Evolutionary conservation across 2,329 filamentous ascomycete genomes (phyloP), one percentile per base, ranked within the genome.

Genomic region (Aspergillus brasiliensis): DNA sequence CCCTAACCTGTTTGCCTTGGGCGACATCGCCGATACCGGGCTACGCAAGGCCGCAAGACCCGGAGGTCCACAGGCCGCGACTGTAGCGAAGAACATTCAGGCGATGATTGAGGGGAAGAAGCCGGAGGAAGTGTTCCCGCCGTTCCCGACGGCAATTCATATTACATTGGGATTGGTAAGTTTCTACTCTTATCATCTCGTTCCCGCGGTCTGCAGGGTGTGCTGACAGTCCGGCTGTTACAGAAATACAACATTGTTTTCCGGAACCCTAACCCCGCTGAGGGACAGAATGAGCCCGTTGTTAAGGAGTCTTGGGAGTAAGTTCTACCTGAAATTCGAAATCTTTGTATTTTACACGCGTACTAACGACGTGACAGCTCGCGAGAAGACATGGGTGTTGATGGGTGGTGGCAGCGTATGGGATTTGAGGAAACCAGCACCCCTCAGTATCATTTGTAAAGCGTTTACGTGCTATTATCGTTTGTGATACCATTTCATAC

Each of bases 161-260:
- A 60, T 76, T 15, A 73, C 73, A 1, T 60, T 76, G 10, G 73
- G 73, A 44, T 65, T 74, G 67, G 73, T 75, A 59, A 52, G 72
- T 68, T 13, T 8, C 11, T 8, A 38, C 34, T 42, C 47, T 47
- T 27, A 57, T 67, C 40, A 67, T 19, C 21, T 3, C 1, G 23
- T 31, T 3, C 23, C 28, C 19, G 7, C 5, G n/a, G 2, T 11
- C 15, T 15, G 31, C 4, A 34, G 31, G 6, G 13, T 8, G 1
- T 49, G 28, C 37, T 40, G n/a, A 52, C 28, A 1, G 2, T 1
- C 3, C 19, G n/a, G 23, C 11, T 2, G 31, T 3, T 3, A 3
- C 34, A 77, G 75, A 74, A 72, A 70, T 66, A 72, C 19, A 76
- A 77, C 51, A 67, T 77, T 19, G 64, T 75, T 8, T 77, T 77